Conservation (phyloP, 139 green algal species). For the Chlorella ohadii region DNA sequence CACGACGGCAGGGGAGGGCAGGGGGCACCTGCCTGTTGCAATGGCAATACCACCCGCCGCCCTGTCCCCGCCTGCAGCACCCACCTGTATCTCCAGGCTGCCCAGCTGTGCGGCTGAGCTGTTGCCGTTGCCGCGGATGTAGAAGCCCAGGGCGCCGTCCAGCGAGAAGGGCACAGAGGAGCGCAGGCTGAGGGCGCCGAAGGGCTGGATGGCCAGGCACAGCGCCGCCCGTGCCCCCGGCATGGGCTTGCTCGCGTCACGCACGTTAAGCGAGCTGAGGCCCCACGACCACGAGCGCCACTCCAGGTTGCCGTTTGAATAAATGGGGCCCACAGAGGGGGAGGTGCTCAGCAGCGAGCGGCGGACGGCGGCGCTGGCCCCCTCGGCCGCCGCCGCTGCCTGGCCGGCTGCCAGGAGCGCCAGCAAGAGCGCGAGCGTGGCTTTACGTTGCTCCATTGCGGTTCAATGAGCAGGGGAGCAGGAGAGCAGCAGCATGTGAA, state of each 20-base stretch:
- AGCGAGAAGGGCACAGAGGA: conserved; percentile 2
- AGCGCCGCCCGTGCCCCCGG: background rate
- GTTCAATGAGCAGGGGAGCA: too few species aligned
- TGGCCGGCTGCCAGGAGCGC: too few species aligned
- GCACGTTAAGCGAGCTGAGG: background rate
- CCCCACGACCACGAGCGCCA: conserved; percentile 24
- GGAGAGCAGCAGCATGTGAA: too few species aligned
- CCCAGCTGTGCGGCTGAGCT: background rate
- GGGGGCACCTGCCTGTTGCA: too few species aligned
- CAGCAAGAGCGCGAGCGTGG: too few species aligned
- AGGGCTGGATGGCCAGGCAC: conserved; percentile 1
- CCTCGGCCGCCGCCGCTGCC: background rate
- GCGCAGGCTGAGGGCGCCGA: conserved; percentile 7
- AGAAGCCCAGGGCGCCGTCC: conserved; percentile 3
- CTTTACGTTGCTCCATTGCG: too few species aligned
- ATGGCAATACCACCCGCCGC: too few species aligned
- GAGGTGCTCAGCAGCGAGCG: background rate
- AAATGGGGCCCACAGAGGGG: background rate
- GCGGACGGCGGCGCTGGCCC: background rate
- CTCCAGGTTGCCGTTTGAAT: background rate
- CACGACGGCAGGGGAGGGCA: too few species aligned
- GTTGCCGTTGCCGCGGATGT: background rate
- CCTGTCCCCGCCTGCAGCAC: too few species aligned
- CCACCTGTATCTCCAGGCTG: background rate
- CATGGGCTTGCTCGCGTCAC: background rate